Base-by-base conservation (phyloP, 495 filamentous ascomycete species). In the Filosporella fistucella region DNA sequence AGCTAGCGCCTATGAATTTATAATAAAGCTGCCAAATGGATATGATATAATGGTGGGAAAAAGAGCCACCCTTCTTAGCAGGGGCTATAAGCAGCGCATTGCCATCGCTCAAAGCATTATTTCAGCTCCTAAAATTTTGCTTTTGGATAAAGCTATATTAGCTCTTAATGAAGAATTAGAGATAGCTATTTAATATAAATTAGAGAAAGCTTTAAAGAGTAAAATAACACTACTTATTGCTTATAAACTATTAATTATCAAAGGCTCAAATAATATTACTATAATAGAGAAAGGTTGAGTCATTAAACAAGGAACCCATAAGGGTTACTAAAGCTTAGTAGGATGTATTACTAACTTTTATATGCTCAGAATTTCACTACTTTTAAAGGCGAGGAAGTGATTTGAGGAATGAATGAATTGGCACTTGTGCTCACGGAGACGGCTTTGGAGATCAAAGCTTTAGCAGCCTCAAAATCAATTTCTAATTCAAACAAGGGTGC, bases 41-140 rank as follows among this genome's bases (percentile, higher is more conserved):
- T 71, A 73, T 42, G 68, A 64, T 8, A 81, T 74, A 0, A 48
- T 66, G 16, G 71, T 77, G 9, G 82, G 82, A 1, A 62, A 70
- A 2, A 71, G 71, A 39, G 81, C 20, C 4, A n/a, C 24, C 22
- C 32, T 37, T 4, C 32, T 47, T 10, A 38, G 33, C 37, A n/a
- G 28, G 8, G 28, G 28, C 8, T n/a, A 30, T 8, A 30, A 30
- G 28, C 28, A 30, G n/a, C 8, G 28, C 8, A 30, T 30, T n/a
- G 28, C 28, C 28, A 30, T 30, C n/a, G 28, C 28, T 30, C 28
- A n/a, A n/a, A n/a, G 8, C n/a, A 8, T 30, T 8, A 30, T 30
- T 8, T 30, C 28, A 30, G n/a, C 8, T n/a, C 28, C 28, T 30
- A 30, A 30, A 30, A 30, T 30, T 30, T n/a, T 30, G 28, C 28